Evolutionary conservation across 192 early-diverging fungal species (phyloP), one percentile per base, ranked within the genome.

Genomic region (Coemansia sp.): DNA sequence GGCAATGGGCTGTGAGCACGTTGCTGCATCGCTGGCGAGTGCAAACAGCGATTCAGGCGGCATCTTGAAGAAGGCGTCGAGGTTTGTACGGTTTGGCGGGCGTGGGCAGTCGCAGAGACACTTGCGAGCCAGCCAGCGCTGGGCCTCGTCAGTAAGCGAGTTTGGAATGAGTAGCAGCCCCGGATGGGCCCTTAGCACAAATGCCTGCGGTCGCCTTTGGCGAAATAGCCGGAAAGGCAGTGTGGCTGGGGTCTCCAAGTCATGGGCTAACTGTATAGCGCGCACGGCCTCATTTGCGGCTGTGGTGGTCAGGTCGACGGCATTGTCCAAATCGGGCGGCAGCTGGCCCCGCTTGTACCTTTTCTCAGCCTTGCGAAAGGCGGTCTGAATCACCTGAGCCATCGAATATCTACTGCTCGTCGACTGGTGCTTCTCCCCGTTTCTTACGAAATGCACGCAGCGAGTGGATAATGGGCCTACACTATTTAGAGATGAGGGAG

Each of bases 61-160:
- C 15, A 92, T 56, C 5, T 70, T 52, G 56, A 91, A 98, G 64
- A 94, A 93, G 15, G 93, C 87, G 61, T 98, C 91, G 3, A 98
- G 83, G 73, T 94, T 98, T 38, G 88, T 87, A 8, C 87, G 85
- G 68, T 93, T 95, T 5, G 95, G 95, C 22, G 85, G 82, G 22
- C 67, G 62, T 2, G 92, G 73, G 60, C 89, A 93, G n/a, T 91
- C 85, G 41, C 83, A 79, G 26, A 98, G 76, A 48, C 91, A 91
- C 29, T 84, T 72, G 60, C 85, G 83, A 11, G 93, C 84, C 18
- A 95, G 59, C 53, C 66, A 63, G 21, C 86, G 81, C 70, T 98
- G 92, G 1, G 84, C 86, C 38, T 76, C 56, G 12, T 83, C 83
- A n/a, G 87, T 85, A 53, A 98, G 87, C 17, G 87, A 84, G 60